Evolutionary conservation across 2,329 filamentous ascomycete species (phyloP), one percentile per base, ranked within the genome.

Genomic region (Cordyceps tenuipes): DNA sequence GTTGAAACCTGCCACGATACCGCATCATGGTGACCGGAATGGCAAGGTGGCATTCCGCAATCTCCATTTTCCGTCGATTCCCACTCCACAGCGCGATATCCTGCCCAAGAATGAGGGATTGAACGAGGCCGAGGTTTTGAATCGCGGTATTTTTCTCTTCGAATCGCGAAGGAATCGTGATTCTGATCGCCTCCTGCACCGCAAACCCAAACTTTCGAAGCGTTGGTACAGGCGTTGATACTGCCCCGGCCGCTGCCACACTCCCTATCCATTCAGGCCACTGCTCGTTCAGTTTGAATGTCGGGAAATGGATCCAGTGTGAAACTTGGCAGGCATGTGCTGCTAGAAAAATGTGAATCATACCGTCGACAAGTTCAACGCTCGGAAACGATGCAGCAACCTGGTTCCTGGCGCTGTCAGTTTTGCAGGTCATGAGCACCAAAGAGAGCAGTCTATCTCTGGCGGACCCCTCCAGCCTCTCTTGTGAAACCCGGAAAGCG

Each of bases 371-470:
- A 3, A 84, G 69, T 23, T 83, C 80, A 19, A 82, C 77, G 1
- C 82, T 83, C 0, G 84, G 84, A 63, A 88, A 88, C 0, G 84
- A 85, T 1, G 77, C 80, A 19, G 79, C 82, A 21, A 83, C 81
- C 54, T 75, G 79, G 62, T 68, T 79, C 71, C 71, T 79, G 72
- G 70, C 80, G 66, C 73, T 72, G 63, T 75, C 75, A 44, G 75
- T 75, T 51, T 79, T 80, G 65, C 81, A 86, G 4, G 80, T 83
- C 54, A 79, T 77, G 41, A 90, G 72, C 1, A 89, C 81, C 61
- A 89, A 78, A 12, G 81, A 84, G 59, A 90, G 73, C 1, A 89
- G 79, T 51, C 79, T 79, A 68, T 90, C 87, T 3, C 85, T 79
- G 21, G 75, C 77, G 6, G 77, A 72, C 26, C 72, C 68, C 31